phyloP scores from a whole-genome alignment of 2,329 filamentous ascomycete species.

The Aspergillus brasiliensis region DNA sequence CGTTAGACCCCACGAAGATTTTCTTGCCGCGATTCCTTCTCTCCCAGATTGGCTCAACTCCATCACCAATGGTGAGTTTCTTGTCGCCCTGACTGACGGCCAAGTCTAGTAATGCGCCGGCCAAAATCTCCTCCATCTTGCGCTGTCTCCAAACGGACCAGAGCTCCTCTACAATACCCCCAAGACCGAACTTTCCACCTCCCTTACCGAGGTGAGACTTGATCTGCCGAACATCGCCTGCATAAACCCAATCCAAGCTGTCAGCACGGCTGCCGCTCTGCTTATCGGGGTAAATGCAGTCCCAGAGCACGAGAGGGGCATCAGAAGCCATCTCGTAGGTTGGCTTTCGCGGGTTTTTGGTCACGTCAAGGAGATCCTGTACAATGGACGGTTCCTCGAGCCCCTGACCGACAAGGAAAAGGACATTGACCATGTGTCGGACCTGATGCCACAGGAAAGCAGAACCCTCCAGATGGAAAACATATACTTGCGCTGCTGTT shows the following conservation, averaged over 20 bases:
- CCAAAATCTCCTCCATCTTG: constrained; percentile 89
- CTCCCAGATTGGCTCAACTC: constrained; percentile 27
- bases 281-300: constrained; percentile 78
- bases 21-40: constrained; percentile 47
- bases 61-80: constrained; percentile 29
- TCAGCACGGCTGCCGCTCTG: constrained; percentile 56
- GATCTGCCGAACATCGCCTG: constrained; percentile 63
- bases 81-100: constrained; percentile 49
- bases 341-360: constrained; percentile 72
- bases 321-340: constrained; percentile 90
- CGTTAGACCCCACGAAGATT: constrained; percentile 62
- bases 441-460: constrained; percentile 99
- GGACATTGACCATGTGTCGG: constrained; percentile 83
- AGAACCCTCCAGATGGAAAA: constrained; percentile 83
- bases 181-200: constrained; percentile 63
- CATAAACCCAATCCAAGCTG: constrained; percentile 74
- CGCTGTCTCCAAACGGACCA: constrained; percentile 82
- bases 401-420: constrained; percentile 92
- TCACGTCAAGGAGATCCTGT: constrained; percentile 71
- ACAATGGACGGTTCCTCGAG: constrained; percentile 76
- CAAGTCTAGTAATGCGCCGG: constrained; percentile 70
- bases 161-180: constrained; percentile 70
- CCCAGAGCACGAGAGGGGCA: constrained; percentile 89
- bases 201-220: constrained; percentile 47
- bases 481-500: constrained; percentile 68